Base-by-base conservation (phyloP, 2,329 filamentous ascomycete genomes). In the Fusarium buharicum region DNA sequence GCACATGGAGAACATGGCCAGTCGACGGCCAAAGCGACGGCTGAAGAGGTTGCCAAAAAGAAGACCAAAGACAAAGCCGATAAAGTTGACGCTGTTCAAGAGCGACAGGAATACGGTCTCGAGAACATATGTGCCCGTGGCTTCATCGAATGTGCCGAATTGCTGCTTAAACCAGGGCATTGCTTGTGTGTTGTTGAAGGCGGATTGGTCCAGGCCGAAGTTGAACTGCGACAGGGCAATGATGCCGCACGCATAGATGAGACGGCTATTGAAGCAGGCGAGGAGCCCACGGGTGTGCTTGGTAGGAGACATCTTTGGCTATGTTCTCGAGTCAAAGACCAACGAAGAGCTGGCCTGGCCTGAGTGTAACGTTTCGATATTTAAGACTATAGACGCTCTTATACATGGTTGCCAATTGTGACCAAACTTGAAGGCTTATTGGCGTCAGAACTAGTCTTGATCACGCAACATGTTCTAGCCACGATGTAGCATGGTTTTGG, bases 171-270 rank as follows among this genome's bases (percentile, higher is more conserved):
- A 79, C 17, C 74, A 59, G 16, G 69, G 65, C 76, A 78, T 78
- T 17, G 77, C 71, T 57, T 79, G 75, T 0, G 72, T 75, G 3
- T 73, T 75, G 9, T 71, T 66, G 62, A 76, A 76, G 9, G 69
- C 76, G 40, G 72, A 65, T 38, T 75, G 74, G 56, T 78, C 77
- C 38, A 78, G 76, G 48, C 75, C 76, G 71, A 77, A 79, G 62
- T 78, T 78, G 61, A 78, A 70, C 16, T 70, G 68, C 2, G 74
- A 77, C 2, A 78, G 34, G 31, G 73, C 71, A 39, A 77, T 69
- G 24, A 78, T 50, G 13, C 49, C 17, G 5, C 64, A 61, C 3
- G 67, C 55, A 33, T 61, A 56, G 17, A 61, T 31, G 33, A 72
- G 59, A 24, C 51, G 33, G 9, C 22, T 24, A 18, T 81, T 82